Percentiles rank a stretch among this genome's conserved stretches.
These are phyloP conservation scores for Hemerocallis citrina DNA, from an alignment of 106 monocot species.

Conservation along the genomic window DNA sequence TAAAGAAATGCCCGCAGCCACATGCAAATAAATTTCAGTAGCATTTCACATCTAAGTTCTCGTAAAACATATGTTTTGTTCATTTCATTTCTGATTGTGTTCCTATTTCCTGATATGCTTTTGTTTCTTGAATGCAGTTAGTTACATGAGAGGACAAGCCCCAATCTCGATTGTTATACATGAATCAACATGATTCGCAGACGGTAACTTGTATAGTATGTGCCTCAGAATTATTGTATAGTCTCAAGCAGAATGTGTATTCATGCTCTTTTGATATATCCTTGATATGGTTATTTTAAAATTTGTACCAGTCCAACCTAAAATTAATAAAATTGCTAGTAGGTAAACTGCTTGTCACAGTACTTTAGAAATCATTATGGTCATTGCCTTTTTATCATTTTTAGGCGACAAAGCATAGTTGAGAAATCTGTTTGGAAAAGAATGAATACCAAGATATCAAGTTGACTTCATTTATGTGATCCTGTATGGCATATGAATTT, in stretches of 20 bases:
- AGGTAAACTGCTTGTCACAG: not conserved
- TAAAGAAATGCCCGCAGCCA: too few relatives aligned
- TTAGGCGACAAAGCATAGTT: not conserved
- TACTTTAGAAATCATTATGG: too few relatives aligned
- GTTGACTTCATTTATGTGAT: not conserved
- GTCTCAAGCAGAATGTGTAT: not conserved
- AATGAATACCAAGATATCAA: not conserved
- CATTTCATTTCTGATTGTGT: too few relatives aligned
- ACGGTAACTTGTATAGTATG: not conserved
- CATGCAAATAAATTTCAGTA: too few relatives aligned
- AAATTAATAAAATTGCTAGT: not conserved
- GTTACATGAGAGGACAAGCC: too few relatives aligned
- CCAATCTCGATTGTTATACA: slow-evolving; percentile 67
- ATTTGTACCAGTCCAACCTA: too few relatives aligned
- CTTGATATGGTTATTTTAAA: not conserved
- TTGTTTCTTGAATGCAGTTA: too few relatives aligned
- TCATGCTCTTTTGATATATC: not conserved
- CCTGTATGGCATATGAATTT: too few relatives aligned
- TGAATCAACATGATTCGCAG: not conserved
- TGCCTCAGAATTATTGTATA: not conserved
- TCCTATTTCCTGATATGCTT: too few relatives aligned
- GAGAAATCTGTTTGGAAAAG: not conserved
- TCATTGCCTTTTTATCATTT: not conserved
- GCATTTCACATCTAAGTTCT: too few relatives aligned
- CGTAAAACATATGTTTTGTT: too few relatives aligned